Base-by-base conservation (phyloP, 306 rosid genomes). In the Senna tora region DNA sequence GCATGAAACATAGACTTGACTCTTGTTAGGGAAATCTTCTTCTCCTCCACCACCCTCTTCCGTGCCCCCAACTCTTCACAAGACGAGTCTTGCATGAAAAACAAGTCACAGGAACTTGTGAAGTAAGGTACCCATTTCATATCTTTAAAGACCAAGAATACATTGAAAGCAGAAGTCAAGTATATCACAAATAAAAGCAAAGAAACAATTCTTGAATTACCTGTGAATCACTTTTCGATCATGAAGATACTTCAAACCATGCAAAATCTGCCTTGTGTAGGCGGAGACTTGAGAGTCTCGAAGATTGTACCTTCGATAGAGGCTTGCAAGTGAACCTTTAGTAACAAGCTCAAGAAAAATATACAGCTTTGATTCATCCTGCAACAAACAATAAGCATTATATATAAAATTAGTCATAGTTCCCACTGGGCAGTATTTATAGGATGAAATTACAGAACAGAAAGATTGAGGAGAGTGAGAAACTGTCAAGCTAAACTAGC, bases 281-380 rank as follows among this genome's bases (percentile, higher is more conserved):
- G 87, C 85, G 43, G 96, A 85, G 34, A 87, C 97, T 55, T 85
- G 92, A 15, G 97, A 84, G 55, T 91, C 97, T 56, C 74, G 65
- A 73, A 91, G 96, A 67, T 43, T 62, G 65, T 73, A 85, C 15
- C 69, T 87, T 55, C 75, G 83, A 79, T 89, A 89, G 64, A 91
- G 85, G 51, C 46, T 77, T 75, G 70, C 74, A 41, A 91, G 89
- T 80, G 97, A 91, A 50, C 97, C 97, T 73, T 85, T 81, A 5
- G 95, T 81, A 73, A 91, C 96, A 53, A 91, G 74, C 86, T 91
- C 97, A n/a, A 91, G 88, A 81, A 89, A 91, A 75, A 91, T 91
- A 78, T 87, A 91, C 28, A 91, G 83, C 19, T 87, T 87, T 67
- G 97, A 91, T 46, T 74, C 88, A 81, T 85, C 88, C 96, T 91